Base-by-base conservation (phyloP, 2,329 filamentous ascomycete species). In the Didymella glomerata region DNA sequence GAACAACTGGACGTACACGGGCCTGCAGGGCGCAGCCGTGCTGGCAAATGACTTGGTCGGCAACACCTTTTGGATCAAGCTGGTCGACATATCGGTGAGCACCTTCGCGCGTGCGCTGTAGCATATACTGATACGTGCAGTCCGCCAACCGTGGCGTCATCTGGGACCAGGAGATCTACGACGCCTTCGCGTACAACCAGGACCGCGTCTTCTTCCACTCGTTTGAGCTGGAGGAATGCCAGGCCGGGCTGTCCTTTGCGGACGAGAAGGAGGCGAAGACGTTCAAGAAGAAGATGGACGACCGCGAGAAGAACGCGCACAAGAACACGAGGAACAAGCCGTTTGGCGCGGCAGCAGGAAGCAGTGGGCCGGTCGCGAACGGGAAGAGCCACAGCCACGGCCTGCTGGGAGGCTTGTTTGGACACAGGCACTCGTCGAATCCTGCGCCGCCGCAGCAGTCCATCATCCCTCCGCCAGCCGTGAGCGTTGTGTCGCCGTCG, bases 191-290 rank as follows among this genome's bases (percentile, higher is more conserved):
- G 64, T 99, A 98, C 83, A 97, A 97, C 79, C 94, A 97, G 75
- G 95, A 99, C 77, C 89, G 95, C 62, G 94, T 92, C 60, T 99
- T 97, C 80, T 99, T 99, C 80, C 93, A 98, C 79, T 93, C 92
- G 6, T 99, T 99, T 76, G 95, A 99, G 80, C 85, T 97, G 55
- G 93, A 98, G 78, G 88, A 96, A 64, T 98, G 93, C 72, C 81
- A 96, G 61, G 95, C 93, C 6, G 95, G 89, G 0, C 81, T 99
- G 60, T 97, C 92, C 24, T 99, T 99, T 72, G 88, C 90, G 61
- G 95, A 98, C 77, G 95, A 98, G 82, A 98, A 97, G 79, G 95
- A 99, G 81, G 95, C 95, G 32, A 96, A 92, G 80, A 91, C 92
- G 59, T 98, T 99, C 81, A 89, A 93, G 79, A 97, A 97, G 85